Evolutionary conservation across 169 alveolate species (phyloP).

Genomic region (Plasmodium gallinaceum): DNA sequence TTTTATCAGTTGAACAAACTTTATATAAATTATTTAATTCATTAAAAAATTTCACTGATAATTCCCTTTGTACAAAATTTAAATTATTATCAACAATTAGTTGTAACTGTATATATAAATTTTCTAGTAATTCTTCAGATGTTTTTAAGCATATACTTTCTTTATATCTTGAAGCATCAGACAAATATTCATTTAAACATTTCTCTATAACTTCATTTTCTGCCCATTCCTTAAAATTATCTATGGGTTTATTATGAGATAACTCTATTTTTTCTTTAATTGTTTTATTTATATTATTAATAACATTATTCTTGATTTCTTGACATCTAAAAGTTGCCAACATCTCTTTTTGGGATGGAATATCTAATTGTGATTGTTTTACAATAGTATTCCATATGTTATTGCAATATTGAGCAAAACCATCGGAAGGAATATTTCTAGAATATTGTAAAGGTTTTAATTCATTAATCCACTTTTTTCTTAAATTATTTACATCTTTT

Average conservation of each 20-base stretch:
- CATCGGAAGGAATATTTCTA: conserved; percentile 91
- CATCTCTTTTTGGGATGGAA: conserved; percentile 91
- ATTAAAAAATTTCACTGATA: conserved; percentile 75
- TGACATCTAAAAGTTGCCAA: conserved; percentile 89
- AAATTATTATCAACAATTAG: conserved; percentile 79
- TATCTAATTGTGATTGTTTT: conserved; percentile 89
- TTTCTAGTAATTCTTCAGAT: conserved; percentile 70
- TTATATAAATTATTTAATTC: conserved; percentile 78
- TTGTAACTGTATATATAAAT: conserved; percentile 78
- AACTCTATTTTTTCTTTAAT: conserved; percentile 60
- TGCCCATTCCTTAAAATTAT: conserved; percentile 78
- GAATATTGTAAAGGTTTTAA: conserved; percentile 87
- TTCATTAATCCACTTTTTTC: conserved; percentile 79
- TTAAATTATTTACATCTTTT: conserved; percentile 79
- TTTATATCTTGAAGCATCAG: conserved; percentile 83
- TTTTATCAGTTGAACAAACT: conserved; percentile 72
- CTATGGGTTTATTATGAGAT: conserved; percentile 47
- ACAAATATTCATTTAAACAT: conserved; percentile 79
- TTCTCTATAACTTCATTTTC: conserved; percentile 65
- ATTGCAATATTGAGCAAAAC: conserved; percentile 86
- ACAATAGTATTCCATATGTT: conserved; percentile 86
- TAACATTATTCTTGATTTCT: conserved; percentile 85
- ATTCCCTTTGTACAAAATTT: conserved; percentile 67
- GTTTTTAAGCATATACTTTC: conserved; percentile 77
- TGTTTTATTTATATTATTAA: conserved; percentile 48